Percentiles rank a stretch among this genome's conserved stretches.
Conservation (phyloP, 2,329 filamentous ascomycete genomes). For the Blastomyces gilchristii region DNA sequence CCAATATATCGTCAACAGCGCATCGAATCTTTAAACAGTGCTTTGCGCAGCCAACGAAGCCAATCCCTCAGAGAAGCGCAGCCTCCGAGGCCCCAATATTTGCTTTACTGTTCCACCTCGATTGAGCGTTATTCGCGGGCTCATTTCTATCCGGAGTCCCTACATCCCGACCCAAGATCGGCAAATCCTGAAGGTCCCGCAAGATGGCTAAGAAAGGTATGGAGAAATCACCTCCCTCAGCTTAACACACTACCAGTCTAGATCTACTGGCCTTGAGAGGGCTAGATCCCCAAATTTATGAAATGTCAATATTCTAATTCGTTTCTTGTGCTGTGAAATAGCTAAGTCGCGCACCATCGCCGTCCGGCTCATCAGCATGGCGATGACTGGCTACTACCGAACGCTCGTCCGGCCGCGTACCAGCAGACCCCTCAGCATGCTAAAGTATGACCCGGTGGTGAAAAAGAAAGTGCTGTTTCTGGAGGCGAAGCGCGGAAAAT, state of each 20-base stretch:
- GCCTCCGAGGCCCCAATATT: background rate
- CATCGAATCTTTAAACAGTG: background rate
- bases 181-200: background rate
- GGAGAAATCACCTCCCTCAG: conserved; percentile 9
- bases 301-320: conserved; percentile 6
- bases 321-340: background rate
- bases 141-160: background rate
- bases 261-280: background rate
- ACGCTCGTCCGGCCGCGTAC: conserved; percentile 74
- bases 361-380: conserved; percentile 95
- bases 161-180: background rate
- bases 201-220: conserved; percentile 39
- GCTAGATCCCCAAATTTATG: conserved; percentile 8
- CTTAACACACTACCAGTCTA: background rate
- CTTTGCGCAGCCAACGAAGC: background rate
- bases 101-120: background rate
- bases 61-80: background rate
- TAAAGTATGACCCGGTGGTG: conserved; percentile 98
- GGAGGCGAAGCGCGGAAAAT: conserved; percentile 65
- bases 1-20: background rate
- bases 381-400: conserved; percentile 96
- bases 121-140: background rate
- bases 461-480: conserved; percentile 93
- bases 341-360: conserved; percentile 72
- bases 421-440: conserved; percentile 80